These are phyloP conservation scores for Fusarium hostae DNA, from an alignment of 2,329 filamentous ascomycete genomes.

Conservation along the genomic window DNA sequence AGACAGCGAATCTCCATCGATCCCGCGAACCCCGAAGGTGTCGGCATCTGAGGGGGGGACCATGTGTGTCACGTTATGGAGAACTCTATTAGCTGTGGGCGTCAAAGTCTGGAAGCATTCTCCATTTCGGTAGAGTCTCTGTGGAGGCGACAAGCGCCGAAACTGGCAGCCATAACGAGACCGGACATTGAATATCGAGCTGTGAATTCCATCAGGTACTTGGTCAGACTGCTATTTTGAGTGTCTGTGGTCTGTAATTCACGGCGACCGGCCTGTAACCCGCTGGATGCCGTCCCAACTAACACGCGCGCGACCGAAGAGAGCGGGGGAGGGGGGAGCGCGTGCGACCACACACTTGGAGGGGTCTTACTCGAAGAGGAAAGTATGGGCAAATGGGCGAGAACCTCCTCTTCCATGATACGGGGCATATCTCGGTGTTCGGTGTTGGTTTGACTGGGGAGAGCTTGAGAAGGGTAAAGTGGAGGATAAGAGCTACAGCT, in stretches of 20 bases:
- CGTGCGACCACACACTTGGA: conserved; percentile 30
- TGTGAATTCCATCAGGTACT: conserved; percentile 1
- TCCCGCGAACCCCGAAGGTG: conserved; percentile 44
- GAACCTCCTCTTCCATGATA: conserved; percentile 12
- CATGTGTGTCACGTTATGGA: conserved; percentile 15
- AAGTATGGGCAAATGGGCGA: conserved; percentile 32
- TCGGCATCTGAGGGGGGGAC: conserved; percentile 36
- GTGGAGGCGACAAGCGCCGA: conserved; percentile 5
- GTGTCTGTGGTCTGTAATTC: conserved; percentile 1
- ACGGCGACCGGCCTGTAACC: conserved; percentile 25
- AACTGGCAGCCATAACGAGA: conserved; percentile 11
- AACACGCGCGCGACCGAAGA: conserved; percentile 5
- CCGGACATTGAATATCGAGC: conserved; percentile 13
- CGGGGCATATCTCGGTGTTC: conserved; percentile 48
- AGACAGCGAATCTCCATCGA: conserved; percentile 43
- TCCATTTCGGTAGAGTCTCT: conserved; percentile 6
- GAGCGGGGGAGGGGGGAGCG: conserved; percentile 32
- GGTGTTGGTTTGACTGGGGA: conserved; percentile 33
- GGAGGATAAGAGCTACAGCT: conserved; percentile 9
- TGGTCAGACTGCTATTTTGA: neutral
- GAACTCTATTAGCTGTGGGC: conserved; percentile 4
- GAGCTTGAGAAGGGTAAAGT: conserved; percentile 19
- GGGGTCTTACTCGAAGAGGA: conserved; percentile 39
- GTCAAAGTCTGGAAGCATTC: conserved; percentile 21
- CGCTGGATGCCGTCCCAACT: conserved; percentile 29